phyloP scores from a whole-genome alignment of 78 protist genomes.

The Cavenderia fasciculata region DNA sequence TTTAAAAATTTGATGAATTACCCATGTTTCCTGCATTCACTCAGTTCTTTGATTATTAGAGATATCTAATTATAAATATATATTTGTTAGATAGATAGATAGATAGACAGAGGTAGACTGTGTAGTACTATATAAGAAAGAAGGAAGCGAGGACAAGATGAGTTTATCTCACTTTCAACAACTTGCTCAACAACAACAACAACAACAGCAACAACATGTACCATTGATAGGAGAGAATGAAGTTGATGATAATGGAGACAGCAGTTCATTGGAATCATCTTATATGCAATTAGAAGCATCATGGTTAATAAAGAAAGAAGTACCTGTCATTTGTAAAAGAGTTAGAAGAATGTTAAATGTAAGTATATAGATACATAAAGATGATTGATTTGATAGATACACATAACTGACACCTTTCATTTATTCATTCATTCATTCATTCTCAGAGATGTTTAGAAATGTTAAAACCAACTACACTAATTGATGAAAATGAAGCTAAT shows the following conservation, averaged over 20 bases:
- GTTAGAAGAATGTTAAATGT: constrained; percentile 57
- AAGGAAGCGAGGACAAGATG: not conserved
- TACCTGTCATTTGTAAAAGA: constrained; percentile 59
- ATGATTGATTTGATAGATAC: not conserved
- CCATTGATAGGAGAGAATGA: not conserved
- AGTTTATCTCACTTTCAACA: too few species aligned
- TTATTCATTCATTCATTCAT: not conserved
- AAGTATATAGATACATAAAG: not conserved
- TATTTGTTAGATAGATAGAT: not conserved
- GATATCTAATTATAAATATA: too few species aligned
- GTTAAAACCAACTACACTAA: constrained; percentile 27
- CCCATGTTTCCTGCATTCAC: too few species aligned
- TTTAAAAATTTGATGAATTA: too few species aligned
- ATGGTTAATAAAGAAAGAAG: constrained; percentile 68
- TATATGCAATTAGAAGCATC: constrained; percentile 49
- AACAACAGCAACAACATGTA: not conserved
- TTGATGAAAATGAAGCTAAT: not conserved
- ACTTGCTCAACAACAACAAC: not conserved
- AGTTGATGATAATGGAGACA: not conserved
- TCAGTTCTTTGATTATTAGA: too few species aligned
- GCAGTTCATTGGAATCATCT: not conserved
- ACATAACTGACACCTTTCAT: too few species aligned
- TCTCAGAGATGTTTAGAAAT: constrained; percentile 57
- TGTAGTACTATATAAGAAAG: not conserved
- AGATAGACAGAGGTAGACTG: not conserved